Base-by-base conservation (phyloP, 768 basidiomycete genomes). In the Boletus reticulatus region DNA sequence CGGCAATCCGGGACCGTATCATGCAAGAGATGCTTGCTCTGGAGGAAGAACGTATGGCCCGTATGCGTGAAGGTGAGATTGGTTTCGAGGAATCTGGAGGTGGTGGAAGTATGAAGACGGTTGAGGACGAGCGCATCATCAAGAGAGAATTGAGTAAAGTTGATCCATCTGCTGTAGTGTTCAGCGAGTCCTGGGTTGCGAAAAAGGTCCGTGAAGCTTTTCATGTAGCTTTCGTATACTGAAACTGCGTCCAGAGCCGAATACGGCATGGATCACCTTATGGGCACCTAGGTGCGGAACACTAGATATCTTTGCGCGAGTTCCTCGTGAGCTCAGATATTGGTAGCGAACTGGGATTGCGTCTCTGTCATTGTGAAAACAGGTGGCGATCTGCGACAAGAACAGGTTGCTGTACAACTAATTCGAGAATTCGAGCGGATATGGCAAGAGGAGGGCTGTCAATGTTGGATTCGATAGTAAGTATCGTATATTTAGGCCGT, bases 351-450 rank as follows among this genome's bases (percentile, higher is more conserved):
- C 60, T 91, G 87, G 87, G 88, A 96, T 68, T 94, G 94, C 62
- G 82, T 97, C 43, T 96, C 95, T 9, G 94, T 98, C 39, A 99
- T 99, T 56, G 94, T 99, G 68, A 99, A 99, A 75, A 98, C 95
- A 6, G 96, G 96, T 4, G 95, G 89, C 34, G 97, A 99, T 71
- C 71, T 99, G 51, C 84, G 97, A 43, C 97, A 99, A 74, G 97
- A 99, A 68, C 97, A 99, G 72, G 80, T 99, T 22, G 97, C 97
- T 5, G 92, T 96, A 6, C 94, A 97, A 63, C 83, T 99, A 12
- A 94, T 99, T 52, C 88, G 83, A 58, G 89, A 95, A 65, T 98
- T 99, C 65, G 88, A 91, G 65, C 78, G 82, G 56, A 97, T 99
- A 66, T 99, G 94, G 94, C 85, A 85, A 64, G 96, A 98, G 62